Base-by-base conservation (phyloP, 1,139 yeast genomes). In the Yamadazyma triangularis region DNA sequence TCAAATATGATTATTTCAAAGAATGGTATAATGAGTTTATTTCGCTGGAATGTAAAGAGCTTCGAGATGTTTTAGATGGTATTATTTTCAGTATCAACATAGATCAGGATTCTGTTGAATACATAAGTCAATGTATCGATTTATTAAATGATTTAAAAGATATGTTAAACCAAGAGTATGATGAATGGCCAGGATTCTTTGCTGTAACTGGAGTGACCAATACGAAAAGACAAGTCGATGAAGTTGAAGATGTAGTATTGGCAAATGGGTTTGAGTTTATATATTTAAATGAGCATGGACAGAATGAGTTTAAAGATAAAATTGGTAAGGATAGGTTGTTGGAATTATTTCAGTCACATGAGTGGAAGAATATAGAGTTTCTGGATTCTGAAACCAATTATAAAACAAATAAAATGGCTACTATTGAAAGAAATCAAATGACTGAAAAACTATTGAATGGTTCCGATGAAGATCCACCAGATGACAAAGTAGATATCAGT, bases 301-400 rank as follows among this genome's bases (percentile, higher is more conserved):
- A 21, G 21, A 57, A 57, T 35, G 61, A 56, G 33, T 58, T 31
- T 31, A 42, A 36, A 24, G 64, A 57, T 19, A 53, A 41, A 23
- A 23, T 49, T 4, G 65, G 64, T 1, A 45, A 37, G 20, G 59
- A 56, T 30, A 32, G 74, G 27, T 31, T 68, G 5, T 30, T 41
- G 4, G 74, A 68, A 35, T 36, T 68, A 12, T 36, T 68, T 8
- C 61, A 67, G 16, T 47, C 64, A 2, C 70, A 68, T 36, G 68
- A 63, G 19, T 68, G 74, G 74, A 37, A 43, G 11, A 47, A 51
- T 26, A 44, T 50, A 30, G 51, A 49, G 4, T 28, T 32, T 4
- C 9, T 18, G 9, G 11, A 9, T 13, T 13, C 6, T 1, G 28
- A 27, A 5, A 35, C 38, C 15, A 25, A 37, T 9, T 53, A 54